phyloP scores from a whole-genome alignment of 2,329 filamentous ascomycete species.

The Sporothrix brunneoviolacea region DNA sequence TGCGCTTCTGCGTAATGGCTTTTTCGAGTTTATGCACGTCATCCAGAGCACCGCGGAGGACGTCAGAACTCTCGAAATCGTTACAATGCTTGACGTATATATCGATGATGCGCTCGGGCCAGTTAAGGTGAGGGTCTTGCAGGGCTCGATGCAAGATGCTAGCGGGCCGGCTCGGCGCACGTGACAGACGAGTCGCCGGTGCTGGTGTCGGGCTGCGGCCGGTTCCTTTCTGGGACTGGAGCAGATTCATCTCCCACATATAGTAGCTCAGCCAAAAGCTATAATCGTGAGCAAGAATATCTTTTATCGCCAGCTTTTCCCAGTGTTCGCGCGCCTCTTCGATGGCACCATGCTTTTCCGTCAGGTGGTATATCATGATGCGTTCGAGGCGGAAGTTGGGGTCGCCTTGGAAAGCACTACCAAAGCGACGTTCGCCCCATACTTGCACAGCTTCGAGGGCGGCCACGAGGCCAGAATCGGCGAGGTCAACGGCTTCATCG shows the following conservation, averaged over 20 bases:
- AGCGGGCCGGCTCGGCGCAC: slow-evolving; percentile 68
- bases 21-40: slow-evolving; percentile 64
- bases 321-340: slow-evolving; percentile 73
- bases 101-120: slow-evolving; percentile 69
- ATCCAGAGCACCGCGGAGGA: slow-evolving; percentile 67
- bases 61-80: slow-evolving; percentile 75
- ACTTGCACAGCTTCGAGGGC: slow-evolving; percentile 81
- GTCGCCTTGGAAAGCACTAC: slow-evolving; percentile 73
- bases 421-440: slow-evolving; percentile 69
- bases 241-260: slow-evolving; percentile 76
- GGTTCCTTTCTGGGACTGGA: slow-evolving; percentile 41
- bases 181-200: slow-evolving; percentile 37
- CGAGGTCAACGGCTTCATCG: slow-evolving; percentile 80
- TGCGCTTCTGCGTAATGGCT: slow-evolving; percentile 55
- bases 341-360: slow-evolving; percentile 71
- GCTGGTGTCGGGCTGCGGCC: slow-evolving; percentile 47
- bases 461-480: slow-evolving; percentile 79
- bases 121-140: slow-evolving; percentile 57
- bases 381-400: slow-evolving; percentile 82
- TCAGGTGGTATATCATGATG: slow-evolving; percentile 86
- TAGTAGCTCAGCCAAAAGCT: slow-evolving; percentile 95
- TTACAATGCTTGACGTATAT: slow-evolving; percentile 76
- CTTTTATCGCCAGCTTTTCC: slow-evolving; percentile 59
- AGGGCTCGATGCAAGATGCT: slow-evolving; percentile 68
- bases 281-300: slow-evolving; percentile 66